These are phyloP conservation scores for Volutella citrinella DNA, from an alignment of 2,329 filamentous ascomycete species.

Conservation along the genomic window DNA sequence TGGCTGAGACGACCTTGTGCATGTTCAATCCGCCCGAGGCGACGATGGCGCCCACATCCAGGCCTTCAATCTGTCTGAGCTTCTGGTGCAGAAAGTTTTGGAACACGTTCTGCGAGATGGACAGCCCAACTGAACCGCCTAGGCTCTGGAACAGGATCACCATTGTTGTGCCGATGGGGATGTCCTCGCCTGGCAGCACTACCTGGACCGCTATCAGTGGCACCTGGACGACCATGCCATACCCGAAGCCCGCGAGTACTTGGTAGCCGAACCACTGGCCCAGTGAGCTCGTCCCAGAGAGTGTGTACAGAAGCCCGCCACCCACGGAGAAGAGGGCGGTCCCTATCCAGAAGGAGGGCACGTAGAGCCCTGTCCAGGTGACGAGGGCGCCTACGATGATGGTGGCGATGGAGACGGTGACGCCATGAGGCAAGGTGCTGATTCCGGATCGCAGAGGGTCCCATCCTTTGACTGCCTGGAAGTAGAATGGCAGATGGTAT, in stretches of 20 bases:
- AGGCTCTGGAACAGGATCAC: slow-evolving; percentile 45
- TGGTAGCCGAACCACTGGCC: slow-evolving; percentile 44
- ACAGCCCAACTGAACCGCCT: slow-evolving; percentile 31
- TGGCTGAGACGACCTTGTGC: slow-evolving; percentile 10
- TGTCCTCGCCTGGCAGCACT: slow-evolving; percentile 36
- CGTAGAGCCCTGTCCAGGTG: slow-evolving; percentile 15
- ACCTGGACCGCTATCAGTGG: slow-evolving; percentile 42
- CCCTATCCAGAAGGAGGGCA: slow-evolving; percentile 20
- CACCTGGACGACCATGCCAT: slow-evolving; percentile 41
- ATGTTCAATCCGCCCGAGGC: slow-evolving; percentile 13
- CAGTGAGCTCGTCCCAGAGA: slow-evolving; percentile 29
- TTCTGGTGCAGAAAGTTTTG: slow-evolving; percentile 9
- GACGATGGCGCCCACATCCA: slow-evolving; percentile 11
- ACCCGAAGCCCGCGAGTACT: slow-evolving; percentile 39
- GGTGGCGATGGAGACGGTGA: slow-evolving; percentile 12
- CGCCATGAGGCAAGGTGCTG: slow-evolving; percentile 15
- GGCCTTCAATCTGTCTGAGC: slow-evolving; percentile 5
- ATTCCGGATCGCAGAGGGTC: slow-evolving; percentile 15
- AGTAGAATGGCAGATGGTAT: slow-evolving; percentile 20
- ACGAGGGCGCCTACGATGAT: slow-evolving; percentile 13
- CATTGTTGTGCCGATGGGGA: slow-evolving; percentile 40
- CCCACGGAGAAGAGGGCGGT: slow-evolving; percentile 13
- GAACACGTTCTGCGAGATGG: slow-evolving; percentile 20
- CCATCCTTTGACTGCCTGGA: slow-evolving; percentile 20
- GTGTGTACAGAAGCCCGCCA: slow-evolving; percentile 10